phyloP scores from a whole-genome alignment of 805 yeast genomes.

The Yamadazyma tumulicola region DNA sequence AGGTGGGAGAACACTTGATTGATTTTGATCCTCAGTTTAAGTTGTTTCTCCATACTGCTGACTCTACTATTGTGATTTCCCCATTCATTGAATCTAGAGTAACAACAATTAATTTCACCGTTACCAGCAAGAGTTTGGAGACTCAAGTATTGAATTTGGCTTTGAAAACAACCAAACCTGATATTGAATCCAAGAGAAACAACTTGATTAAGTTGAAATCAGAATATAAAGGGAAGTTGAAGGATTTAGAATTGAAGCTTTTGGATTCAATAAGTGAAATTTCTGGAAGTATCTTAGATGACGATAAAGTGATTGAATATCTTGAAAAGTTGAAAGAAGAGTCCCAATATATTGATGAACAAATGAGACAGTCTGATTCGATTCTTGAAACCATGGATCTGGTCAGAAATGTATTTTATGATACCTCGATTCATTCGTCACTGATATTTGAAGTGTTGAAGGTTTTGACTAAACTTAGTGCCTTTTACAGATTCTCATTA shows the following conservation, averaged over 20 bases:
- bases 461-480: conserved; percentile 30
- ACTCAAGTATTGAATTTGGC: conserved; percentile 58
- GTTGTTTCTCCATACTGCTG: conserved; percentile 59
- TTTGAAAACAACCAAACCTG: conserved; percentile 58
- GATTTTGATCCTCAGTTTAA: conserved; percentile 66
- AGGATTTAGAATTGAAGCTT: conserved; percentile 55
- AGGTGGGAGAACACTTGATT: conserved; percentile 58
- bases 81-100: conserved; percentile 62
- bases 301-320: conserved; percentile 54
- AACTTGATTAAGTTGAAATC: conserved; percentile 55
- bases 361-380: conserved; percentile 50
- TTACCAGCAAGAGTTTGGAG: conserved; percentile 67
- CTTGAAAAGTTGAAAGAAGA: conserved; percentile 67
- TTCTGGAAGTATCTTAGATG: conserved; percentile 63
- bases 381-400: conserved; percentile 55
- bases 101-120: conserved; percentile 62
- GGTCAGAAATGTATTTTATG: conserved; percentile 44
- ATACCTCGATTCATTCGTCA: conserved; percentile 56
- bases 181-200: conserved; percentile 53
- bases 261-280: conserved; percentile 55
- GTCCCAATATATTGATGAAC: conserved; percentile 48
- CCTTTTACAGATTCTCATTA: conserved; percentile 59
- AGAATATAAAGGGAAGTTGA: conserved; percentile 54
- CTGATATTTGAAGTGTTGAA: conserved; percentile 47
- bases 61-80: conserved; percentile 44